Conservation (phyloP, 495 filamentous ascomycete species). For the Platismatia glauca region DNA sequence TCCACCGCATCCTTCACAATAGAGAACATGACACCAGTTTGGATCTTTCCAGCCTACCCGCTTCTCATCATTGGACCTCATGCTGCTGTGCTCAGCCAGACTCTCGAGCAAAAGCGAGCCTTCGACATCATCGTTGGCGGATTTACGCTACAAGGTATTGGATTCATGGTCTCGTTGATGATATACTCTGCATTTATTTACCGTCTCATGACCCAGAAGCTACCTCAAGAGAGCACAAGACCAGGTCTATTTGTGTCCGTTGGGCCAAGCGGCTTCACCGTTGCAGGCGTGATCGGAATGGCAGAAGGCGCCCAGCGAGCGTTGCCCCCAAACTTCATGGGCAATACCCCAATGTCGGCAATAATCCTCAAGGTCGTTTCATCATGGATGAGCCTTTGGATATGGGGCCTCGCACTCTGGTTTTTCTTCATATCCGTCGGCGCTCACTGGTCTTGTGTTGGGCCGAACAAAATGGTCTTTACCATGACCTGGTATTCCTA, state of each 20-base stretch:
- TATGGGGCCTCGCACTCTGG: conserved; percentile 79
- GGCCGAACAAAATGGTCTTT: conserved; percentile 54
- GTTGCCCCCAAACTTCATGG: conserved; percentile 51
- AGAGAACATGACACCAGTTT: conserved; percentile 79
- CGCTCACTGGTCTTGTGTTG: conserved; percentile 66
- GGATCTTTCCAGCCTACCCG: conserved; percentile 88
- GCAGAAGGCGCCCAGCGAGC: conserved; percentile 35
- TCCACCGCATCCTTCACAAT: conserved; percentile 71
- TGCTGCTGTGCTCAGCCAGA: conserved; percentile 54
- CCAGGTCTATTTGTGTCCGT: conserved; percentile 83
- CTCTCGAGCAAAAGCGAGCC: conserved; percentile 33
- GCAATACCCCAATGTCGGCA: conserved; percentile 46
- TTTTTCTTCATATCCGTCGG: conserved; percentile 76
- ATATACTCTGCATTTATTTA: conserved; percentile 81
- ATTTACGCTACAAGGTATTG: conserved; percentile 68
- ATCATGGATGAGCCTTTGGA: conserved; percentile 62
- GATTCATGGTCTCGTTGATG: conserved; percentile 78
- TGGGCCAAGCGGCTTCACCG: conserved; percentile 56
- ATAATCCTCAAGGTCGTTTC: conserved; percentile 45
- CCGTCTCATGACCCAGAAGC: conserved; percentile 83
- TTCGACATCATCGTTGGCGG: conserved; percentile 63
- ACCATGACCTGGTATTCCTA: conserved; percentile 88
- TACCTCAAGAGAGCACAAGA: conserved; percentile 64
- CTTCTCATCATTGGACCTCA: conserved; percentile 72
- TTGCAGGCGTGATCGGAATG: conserved; percentile 58